These are phyloP conservation scores for Handroanthus guayacan DNA, from an alignment of 257 asterid genomes.

Conservation along the genomic window DNA sequence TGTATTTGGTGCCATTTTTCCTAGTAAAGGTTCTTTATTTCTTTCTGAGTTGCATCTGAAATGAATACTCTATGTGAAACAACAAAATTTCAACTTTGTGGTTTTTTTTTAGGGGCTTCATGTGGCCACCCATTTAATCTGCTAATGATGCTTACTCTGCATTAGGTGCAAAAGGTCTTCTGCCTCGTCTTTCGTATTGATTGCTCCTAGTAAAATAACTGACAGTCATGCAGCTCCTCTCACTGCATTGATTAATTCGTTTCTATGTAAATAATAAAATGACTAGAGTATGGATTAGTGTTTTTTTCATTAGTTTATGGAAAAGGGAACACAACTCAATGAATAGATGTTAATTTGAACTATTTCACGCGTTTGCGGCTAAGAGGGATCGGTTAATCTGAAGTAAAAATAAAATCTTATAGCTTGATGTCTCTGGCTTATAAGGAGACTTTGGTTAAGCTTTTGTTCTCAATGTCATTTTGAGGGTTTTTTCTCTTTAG, in stretches of 20 bases:
- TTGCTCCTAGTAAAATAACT: constrained; percentile 1
- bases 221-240: not conserved
- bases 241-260: not conserved
- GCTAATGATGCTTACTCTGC: not conserved
- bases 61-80: not conserved
- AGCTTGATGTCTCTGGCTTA: constrained; percentile 16
- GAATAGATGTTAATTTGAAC: not conserved
- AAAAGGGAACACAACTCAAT: constrained; percentile 10
- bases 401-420: constrained; percentile 4
- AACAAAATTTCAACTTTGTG: not conserved
- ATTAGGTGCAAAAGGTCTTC: not conserved
- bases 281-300: not conserved
- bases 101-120: not conserved
- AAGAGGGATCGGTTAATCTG: not conserved
- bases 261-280: not conserved
- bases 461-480: constrained; percentile 1
- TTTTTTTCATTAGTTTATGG: not conserved
- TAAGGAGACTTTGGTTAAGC: not conserved
- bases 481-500: constrained; percentile 14
- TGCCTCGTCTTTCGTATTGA: not conserved
- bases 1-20: not conserved
- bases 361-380: not conserved
- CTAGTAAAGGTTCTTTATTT: not conserved
- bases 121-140: not conserved
- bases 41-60: not conserved